Evolutionary conservation across 768 basidiomycete genomes (phyloP), one percentile per base, ranked within the genome.

Genomic region (Rhizopogon vesiculosus): DNA sequence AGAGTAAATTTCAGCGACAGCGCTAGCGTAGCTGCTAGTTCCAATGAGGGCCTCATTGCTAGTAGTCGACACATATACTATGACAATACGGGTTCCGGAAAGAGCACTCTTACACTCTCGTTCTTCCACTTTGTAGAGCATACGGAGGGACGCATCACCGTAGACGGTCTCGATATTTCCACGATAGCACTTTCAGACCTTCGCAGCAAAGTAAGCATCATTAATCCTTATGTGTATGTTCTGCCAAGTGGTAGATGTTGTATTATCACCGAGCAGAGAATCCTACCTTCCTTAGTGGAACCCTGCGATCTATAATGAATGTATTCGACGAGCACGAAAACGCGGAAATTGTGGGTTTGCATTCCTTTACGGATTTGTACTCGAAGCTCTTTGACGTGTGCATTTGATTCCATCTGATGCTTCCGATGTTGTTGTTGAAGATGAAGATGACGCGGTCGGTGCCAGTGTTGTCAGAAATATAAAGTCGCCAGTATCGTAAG

Each of bases 41-140:
- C 22, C 22, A 22, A 22, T 22, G 22, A 22, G 22, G 22, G 3
- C 22, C 22, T 22, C 22, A 22, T 22, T 22, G 22, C 22, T 22
- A 22, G n/a, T n/a, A n/a, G n/a, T n/a, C n/a, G n/a, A n/a, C n/a
- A n/a, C n/a, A n/a, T n/a, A n/a, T n/a, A n/a, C n/a, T n/a, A n/a
- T n/a, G n/a, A n/a, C n/a, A n/a, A n/a, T n/a, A 89, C 87, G 1
- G 71, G 84, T 16, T 85, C 84, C 7, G 89, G 90, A 35, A 92
- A 92, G 73, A 88, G 86, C 62, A 91, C 90, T 1, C 76, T 90
- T 12, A 90, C 91, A 0, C 74, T 93, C 12, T 88, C 87, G 7
- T 89, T 93, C 73, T 93, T 95, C 82, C 82, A 89, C 22, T 91
- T 93, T 65, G 90, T 95, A n/a, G 91, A 95, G 65, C 84, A 93